Percentiles rank a stretch among this genome's conserved stretches.
phyloP scores from a whole-genome alignment of 176 grass and related monocot species.

The Ananas comosus region DNA sequence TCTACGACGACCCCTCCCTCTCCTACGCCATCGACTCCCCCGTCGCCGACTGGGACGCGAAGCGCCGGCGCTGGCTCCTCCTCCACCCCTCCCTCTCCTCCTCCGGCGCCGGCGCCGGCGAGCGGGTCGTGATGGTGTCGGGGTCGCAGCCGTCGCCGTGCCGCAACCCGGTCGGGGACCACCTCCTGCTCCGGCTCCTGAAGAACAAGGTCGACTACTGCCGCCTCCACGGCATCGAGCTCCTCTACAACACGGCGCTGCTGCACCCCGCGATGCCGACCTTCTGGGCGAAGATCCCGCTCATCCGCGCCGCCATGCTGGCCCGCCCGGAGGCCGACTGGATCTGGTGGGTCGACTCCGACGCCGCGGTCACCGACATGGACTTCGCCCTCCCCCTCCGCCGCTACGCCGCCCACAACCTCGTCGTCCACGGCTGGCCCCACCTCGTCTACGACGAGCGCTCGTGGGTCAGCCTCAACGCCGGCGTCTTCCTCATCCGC shows the following conservation, averaged over 20 bases:
- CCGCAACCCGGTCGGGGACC: conserved; percentile 39
- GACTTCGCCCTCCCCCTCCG: conserved; percentile 51
- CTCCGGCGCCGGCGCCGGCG: background rate
- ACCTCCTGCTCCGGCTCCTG: conserved; percentile 49
- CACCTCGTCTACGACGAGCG: conserved; percentile 35
- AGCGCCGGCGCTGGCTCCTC: conserved; percentile 51
- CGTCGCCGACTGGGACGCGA: conserved; percentile 61
- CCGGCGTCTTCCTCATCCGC: conserved; percentile 84
- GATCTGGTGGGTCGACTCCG: conserved; percentile 97
- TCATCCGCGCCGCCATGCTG: conserved; percentile 62
- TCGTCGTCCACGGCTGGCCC: conserved; percentile 76
- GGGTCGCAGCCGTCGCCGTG: conserved; percentile 80
- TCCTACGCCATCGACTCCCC: conserved; percentile 57
- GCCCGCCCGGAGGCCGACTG: conserved; percentile 85
- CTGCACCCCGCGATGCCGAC: conserved; percentile 51
- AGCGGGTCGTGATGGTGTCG: conserved; percentile 65
- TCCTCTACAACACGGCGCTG: conserved; percentile 73
- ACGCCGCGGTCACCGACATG: conserved; percentile 95
- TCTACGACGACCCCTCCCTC: conserved; percentile 72
- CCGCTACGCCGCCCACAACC: conserved; percentile 52
- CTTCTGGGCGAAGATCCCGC: conserved; percentile 80
- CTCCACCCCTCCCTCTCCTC: conserved; percentile 27
- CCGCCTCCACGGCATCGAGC: conserved; percentile 55
- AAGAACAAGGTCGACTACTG: conserved; percentile 96
- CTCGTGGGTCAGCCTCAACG: conserved; percentile 84